A percentile compares a stretch with the other conserved stretches of the same genome.
These are phyloP conservation scores for Cicer yamashitae DNA, from an alignment of 306 rosid species.

Conservation along the genomic window DNA sequence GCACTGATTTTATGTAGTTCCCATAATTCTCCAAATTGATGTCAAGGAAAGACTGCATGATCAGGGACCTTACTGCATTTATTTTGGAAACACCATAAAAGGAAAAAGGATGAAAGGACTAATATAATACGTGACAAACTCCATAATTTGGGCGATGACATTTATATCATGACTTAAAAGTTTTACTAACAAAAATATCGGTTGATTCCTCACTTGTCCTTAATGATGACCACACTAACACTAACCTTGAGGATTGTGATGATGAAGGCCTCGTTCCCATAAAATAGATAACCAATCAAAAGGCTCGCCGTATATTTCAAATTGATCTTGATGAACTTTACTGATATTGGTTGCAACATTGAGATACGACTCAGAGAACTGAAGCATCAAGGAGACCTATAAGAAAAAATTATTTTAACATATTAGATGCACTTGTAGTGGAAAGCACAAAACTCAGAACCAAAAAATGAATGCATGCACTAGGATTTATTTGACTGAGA, in stretches of 20 bases:
- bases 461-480: not conserved
- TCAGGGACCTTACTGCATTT: constrained; percentile 90
- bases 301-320: constrained; percentile 56
- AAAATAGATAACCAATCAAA: constrained; percentile 83
- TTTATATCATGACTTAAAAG: constrained; percentile 16
- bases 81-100: constrained; percentile 41
- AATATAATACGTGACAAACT: constrained; percentile 27
- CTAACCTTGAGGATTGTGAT: constrained; percentile 90
- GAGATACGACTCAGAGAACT: constrained; percentile 56
- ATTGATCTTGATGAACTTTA: constrained; percentile 52
- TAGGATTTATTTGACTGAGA: constrained; percentile 28
- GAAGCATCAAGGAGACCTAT: constrained; percentile 84
- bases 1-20: constrained; percentile 65
- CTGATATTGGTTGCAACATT: constrained; percentile 44
- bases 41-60: constrained; percentile 87
- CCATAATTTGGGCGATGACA: constrained; percentile 3
- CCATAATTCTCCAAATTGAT: constrained; percentile 71
- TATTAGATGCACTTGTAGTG: constrained; percentile 31
- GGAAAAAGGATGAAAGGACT: constrained; percentile 29
- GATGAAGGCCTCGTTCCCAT: constrained; percentile 93
- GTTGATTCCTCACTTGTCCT: constrained; percentile 25
- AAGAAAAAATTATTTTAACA: constrained; percentile 40
- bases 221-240: constrained; percentile 44
- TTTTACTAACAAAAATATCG: constrained; percentile 27
- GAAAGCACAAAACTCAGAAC: constrained; percentile 18